A percentile compares a stretch with the other conserved stretches of the same genome.
Evolutionary conservation across 1,139 yeast species (phyloP).

Genomic region (Taiozyma sp.): DNA sequence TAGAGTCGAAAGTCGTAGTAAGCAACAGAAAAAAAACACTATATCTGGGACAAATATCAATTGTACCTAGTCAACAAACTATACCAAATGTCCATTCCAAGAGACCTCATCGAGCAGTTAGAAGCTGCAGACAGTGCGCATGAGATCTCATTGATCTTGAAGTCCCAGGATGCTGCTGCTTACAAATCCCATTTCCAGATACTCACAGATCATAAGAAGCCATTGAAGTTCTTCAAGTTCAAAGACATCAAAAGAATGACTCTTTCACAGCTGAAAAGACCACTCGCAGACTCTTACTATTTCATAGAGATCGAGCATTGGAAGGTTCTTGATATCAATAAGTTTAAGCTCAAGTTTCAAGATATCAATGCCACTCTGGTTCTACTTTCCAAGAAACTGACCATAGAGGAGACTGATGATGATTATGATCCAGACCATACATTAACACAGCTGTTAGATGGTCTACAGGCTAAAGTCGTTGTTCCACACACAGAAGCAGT

Average conservation of each 20-base stretch:
- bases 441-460: background rate
- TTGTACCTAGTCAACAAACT: no score
- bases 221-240: slow-evolving; percentile 4
- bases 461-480: slow-evolving; percentile 3
- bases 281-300: background rate
- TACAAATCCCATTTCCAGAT: slow-evolving; percentile 1
- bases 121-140: background rate
- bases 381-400: background rate
- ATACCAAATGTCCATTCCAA: background rate
- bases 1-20: background rate
- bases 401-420: background rate
- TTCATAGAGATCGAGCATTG: slow-evolving; percentile 5
- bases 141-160: background rate
- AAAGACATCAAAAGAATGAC: background rate
- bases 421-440: background rate
- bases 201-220: slow-evolving; percentile 6
- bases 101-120: background rate
- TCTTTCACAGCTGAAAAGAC: background rate
- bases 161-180: background rate
- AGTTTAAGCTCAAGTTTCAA: slow-evolving; percentile 2
- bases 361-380: slow-evolving; percentile 4
- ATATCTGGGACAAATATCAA: background rate
- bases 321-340: background rate
- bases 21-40: background rate
- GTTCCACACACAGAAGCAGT: background rate